Evolutionary conservation across 768 basidiomycete species (phyloP), one percentile per base, ranked within the genome.

Genomic region (Solioccasus polychromus): DNA sequence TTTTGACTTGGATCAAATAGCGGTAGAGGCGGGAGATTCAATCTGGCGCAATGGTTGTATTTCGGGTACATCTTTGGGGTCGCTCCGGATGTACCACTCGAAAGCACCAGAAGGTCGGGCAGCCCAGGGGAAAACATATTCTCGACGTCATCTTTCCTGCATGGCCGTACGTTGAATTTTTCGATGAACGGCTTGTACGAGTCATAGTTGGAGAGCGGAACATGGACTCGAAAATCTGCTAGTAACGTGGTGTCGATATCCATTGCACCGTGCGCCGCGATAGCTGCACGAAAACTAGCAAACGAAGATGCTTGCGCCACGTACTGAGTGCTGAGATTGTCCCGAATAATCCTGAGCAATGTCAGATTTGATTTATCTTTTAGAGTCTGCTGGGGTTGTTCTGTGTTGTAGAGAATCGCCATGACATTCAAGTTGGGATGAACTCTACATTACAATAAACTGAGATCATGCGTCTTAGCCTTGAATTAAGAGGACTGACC

Each of bases 41-140:
- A 19, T 14, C 24, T 18, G 20, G 25, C 26, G 6, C 5, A 5
- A 9, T 45, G 50, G 12, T 38, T 35, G 38, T 60, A 59, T 18
- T 26, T 48, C 9, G 54, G 42, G 0, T 53, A 10, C 2, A 40
- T 8, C 25, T 60, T 57, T 6, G 45, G 12, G 2, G 18, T 34
- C 7, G 31, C 29, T n/a, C 58, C 50, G 5, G 58, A 56, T 10
- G 58, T 59, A 11, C 35, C 43, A 8, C 51, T 59, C 3, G 58
- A 51, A 14, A 38, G 7, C 1, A 37, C 45, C 0, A 59, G 11
- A 30, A 31, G 39, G 15, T 40, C 34, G 1, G 58, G 58, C 7
- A 59, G 25, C 12, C 58, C 58, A 3, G 58, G 58, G 9, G 58
- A 34, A 43, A 60, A 42, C 42, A 59, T 35, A 23, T 59, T 25